A percentile compares a stretch with the other conserved stretches of the same genome.
phyloP scores from a whole-genome alignment of 1,284 basidiomycete genomes.

The Ceratobasidium papillatum region DNA sequence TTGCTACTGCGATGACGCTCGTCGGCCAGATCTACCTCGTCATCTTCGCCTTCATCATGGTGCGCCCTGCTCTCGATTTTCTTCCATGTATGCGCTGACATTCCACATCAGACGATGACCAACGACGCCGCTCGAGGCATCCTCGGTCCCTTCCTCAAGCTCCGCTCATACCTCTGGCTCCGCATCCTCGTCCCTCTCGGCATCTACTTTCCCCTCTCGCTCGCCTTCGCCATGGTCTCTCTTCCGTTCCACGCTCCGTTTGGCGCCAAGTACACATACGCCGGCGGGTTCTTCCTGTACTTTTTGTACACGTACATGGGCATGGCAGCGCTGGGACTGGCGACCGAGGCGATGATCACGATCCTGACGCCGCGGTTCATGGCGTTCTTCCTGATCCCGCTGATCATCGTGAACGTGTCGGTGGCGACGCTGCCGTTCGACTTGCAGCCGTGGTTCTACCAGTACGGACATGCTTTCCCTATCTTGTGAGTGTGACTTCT shows the following conservation, averaged over 20 bases:
- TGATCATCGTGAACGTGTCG: constrained; percentile 61
- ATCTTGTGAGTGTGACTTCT: constrained; percentile 56
- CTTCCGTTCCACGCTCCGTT: constrained; percentile 53
- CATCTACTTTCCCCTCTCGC: constrained; percentile 51
- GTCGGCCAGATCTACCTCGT: constrained; percentile 58
- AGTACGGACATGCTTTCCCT: constrained; percentile 57
- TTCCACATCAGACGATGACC: constrained; percentile 53
- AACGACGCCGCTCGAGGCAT: constrained; percentile 53
- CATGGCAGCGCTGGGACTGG: constrained; percentile 49
- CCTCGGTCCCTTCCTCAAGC: constrained; percentile 54
- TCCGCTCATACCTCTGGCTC: constrained; percentile 50
- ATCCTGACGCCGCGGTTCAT: constrained; percentile 44
- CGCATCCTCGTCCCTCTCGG: constrained; percentile 51
- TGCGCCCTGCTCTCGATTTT: neutral
- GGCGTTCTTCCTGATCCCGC: constrained; percentile 44
- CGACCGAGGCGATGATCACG: constrained; percentile 51
- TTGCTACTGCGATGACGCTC: constrained; percentile 58
- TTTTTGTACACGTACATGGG: constrained; percentile 51
- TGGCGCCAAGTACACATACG: constrained; percentile 52
- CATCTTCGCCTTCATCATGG: constrained; percentile 50
- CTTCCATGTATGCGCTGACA: constrained; percentile 18
- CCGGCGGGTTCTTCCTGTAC: constrained; percentile 57
- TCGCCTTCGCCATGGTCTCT: constrained; percentile 55
- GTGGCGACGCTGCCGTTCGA: constrained; percentile 57
- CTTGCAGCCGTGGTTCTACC: constrained; percentile 57